A percentile compares a stretch with the other conserved stretches of the same genome.
phyloP scores from a whole-genome alignment of 148 eudicot genomes.

The Fagopyrum homotropicum region DNA sequence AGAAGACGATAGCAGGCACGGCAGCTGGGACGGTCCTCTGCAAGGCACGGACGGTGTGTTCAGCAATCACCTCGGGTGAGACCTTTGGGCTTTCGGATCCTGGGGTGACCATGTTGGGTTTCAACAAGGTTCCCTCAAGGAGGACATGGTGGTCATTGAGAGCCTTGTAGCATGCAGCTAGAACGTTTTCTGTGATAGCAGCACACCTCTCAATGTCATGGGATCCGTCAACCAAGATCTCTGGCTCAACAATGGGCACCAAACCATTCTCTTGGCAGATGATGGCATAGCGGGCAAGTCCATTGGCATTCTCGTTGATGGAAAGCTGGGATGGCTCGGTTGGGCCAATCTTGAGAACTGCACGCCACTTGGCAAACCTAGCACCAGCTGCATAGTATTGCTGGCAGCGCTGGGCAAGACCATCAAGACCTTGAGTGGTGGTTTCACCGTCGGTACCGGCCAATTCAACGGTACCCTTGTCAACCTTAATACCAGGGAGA shows the following conservation, averaged over 20 bases:
- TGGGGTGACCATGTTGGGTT: slow-evolving; percentile 96
- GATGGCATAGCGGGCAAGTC: slow-evolving; percentile 83
- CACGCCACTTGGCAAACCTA: slow-evolving; percentile 83
- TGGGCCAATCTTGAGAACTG: slow-evolving; percentile 71
- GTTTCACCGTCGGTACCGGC: slow-evolving; percentile 91
- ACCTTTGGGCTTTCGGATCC: slow-evolving; percentile 77
- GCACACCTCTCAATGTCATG: slow-evolving; percentile 75
- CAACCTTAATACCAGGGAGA: slow-evolving; percentile 90
- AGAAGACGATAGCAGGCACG: slow-evolving; percentile 82
- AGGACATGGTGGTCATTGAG: slow-evolving; percentile 89
- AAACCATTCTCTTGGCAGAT: slow-evolving; percentile 89
- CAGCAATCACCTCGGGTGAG: slow-evolving; percentile 69
- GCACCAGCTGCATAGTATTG: slow-evolving; percentile 77
- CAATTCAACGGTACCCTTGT: slow-evolving; percentile 82
- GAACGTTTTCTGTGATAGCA: slow-evolving; percentile 76
- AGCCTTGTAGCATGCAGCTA: slow-evolving; percentile 89
- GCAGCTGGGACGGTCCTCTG: slow-evolving; percentile 89
- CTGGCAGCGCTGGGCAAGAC: slow-evolving; percentile 59
- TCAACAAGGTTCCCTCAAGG: slow-evolving; percentile 83
- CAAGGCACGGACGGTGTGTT: slow-evolving; percentile 73
- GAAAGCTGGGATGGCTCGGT: slow-evolving; percentile 76
- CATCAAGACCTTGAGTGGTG: slow-evolving; percentile 86
- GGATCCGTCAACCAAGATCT: slow-evolving; percentile 82
- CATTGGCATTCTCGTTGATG: slow-evolving; percentile 79
- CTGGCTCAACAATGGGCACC: slow-evolving; percentile 93